Evolutionary conservation across 1,284 basidiomycete species (phyloP), one percentile per base, ranked within the genome.

Genomic region (Leucoagaricus sp.): DNA sequence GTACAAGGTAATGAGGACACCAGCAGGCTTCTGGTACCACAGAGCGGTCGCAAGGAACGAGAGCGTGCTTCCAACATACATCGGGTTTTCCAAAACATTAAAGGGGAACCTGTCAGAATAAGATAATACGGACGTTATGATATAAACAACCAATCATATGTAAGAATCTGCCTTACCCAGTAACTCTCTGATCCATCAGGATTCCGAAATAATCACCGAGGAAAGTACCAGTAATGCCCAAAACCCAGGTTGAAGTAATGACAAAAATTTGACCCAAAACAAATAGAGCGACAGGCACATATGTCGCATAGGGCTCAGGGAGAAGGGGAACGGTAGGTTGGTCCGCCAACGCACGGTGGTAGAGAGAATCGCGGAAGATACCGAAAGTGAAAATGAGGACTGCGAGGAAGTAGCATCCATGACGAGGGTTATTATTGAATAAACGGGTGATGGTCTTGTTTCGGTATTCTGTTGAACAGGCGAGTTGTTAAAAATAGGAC

Each of bases 181-280:
- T 83, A 5, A 92, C 89, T 23, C 87, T 79, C 57, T 90, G 81
- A 68, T 94, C 87, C 94, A 98, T 97, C 54, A 98, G 78, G 65
- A 98, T 98, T n/a, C 96, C 96, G 73, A 98, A 99, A 76, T 98
- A 98, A 75, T 98, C 96, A 4, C 96, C 95, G 45, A 98, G 83
- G 78, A 94, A 96, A 1, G 93, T 96, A 57, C 95, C 96, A 7
- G 96, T 97, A 61, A 98, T 79, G 15, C 96, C 96, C 13, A 99
- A 77, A 0, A 91, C 89, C 83, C 87, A 98, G 38, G 95, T 98
- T 34, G 93, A 96, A 19, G 88, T 89, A 49, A 96, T 61, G 53
- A 98, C 96, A 60, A 96, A 85, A 17, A 83, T 76, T 69, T 94
- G 92, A 25, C 94, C 94, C 10, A 82, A 47, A 50, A 74, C 70